Conservation (phyloP, 495 filamentous ascomycete genomes). For the Penicillium canariense region DNA sequence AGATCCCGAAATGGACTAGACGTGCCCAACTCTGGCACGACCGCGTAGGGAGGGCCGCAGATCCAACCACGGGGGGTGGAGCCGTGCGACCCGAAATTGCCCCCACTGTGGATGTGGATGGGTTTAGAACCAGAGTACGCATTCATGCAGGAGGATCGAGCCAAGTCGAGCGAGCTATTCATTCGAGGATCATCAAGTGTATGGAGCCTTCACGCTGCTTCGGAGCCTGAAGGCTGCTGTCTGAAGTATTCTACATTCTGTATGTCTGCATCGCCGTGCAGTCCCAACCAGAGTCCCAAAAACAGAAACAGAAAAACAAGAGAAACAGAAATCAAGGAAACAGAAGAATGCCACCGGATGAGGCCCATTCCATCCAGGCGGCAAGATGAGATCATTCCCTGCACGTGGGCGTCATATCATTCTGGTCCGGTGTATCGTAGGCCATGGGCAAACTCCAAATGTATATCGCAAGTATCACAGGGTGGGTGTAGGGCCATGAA, state of each 20-base stretch:
- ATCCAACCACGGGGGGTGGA: background rate
- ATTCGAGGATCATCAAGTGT: background rate
- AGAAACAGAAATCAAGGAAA: background rate
- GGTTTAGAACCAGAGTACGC: too few species aligned
- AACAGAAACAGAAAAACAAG: background rate
- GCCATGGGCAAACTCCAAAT: constrained; percentile 12
- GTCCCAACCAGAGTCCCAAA: background rate
- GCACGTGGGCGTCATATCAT: background rate
- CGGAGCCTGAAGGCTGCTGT: too few species aligned
- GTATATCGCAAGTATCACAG: constrained; percentile 7
- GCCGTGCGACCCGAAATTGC: background rate
- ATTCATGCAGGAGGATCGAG: too few species aligned
- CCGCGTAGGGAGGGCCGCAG: too few species aligned
- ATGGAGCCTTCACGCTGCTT: background rate
- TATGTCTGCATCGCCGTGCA: background rate
- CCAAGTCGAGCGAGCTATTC: background rate
- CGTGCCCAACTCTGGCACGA: too few species aligned
- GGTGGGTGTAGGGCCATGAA: constrained; percentile 5
- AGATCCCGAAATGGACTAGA: too few species aligned
- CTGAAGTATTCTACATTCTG: constrained; percentile 7
- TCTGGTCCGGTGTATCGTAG: constrained; percentile 12
- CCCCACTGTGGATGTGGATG: background rate
- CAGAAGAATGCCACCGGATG: background rate
- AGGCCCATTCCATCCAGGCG: background rate
- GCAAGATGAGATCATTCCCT: background rate